Conservation (phyloP, 2,329 filamentous ascomycete genomes). For the Fusarium annulatum region DNA sequence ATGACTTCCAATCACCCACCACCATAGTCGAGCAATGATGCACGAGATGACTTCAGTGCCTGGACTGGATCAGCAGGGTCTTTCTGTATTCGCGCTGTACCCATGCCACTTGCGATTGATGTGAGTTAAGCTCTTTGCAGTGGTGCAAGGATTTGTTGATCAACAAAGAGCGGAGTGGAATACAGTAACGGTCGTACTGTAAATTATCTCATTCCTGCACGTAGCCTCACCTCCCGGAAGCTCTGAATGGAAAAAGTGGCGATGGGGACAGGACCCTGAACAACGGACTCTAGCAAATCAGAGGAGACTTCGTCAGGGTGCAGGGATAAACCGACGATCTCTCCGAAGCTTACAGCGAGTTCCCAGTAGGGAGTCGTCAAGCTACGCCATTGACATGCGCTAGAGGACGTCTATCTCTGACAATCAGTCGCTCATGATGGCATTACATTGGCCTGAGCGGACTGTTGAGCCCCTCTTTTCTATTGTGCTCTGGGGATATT, state of each 20-base stretch:
- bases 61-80: constrained; percentile 43
- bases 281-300: constrained; percentile 21
- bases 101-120: constrained; percentile 7
- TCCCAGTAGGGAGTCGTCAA: constrained; percentile 15
- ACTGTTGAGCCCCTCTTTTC: constrained; percentile 28
- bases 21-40: constrained; percentile 18
- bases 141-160: constrained; percentile 14
- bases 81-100: constrained; percentile 24
- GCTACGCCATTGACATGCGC: constrained; percentile 43
- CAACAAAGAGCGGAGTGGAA: constrained; percentile 3
- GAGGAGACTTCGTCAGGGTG: constrained; percentile 7
- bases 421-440: constrained; percentile 34
- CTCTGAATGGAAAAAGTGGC: constrained; percentile 6
- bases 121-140: constrained; percentile 20
- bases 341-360: constrained; percentile 30
- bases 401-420: constrained; percentile 42
- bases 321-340: constrained; percentile 30
- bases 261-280: constrained; percentile 41
- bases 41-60: constrained; percentile 37
- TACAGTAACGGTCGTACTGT: constrained; percentile 25
- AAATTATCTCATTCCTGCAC: constrained; percentile 27
- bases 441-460: constrained; percentile 30
- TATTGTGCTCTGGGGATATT: constrained; percentile 7
- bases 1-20: constrained; percentile 18
- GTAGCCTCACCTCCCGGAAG: constrained; percentile 24